phyloP scores from a whole-genome alignment of 345 rosid genomes.

The Ceriops zippeliana region DNA sequence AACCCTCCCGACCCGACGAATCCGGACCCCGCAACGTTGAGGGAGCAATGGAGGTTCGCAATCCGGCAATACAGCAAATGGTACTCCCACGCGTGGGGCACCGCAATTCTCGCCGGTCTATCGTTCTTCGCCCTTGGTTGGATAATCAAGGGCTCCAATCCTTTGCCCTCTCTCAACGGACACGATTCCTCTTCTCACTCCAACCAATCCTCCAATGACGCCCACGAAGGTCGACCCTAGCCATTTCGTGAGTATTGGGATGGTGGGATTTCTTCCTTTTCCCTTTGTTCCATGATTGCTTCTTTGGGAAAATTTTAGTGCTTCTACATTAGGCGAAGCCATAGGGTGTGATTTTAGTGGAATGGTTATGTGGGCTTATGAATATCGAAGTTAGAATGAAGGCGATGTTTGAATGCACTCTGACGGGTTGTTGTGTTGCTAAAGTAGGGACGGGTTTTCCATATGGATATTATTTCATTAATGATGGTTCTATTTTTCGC shows the following conservation, averaged over 20 bases:
- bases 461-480: not conserved
- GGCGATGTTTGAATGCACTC: no score
- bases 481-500: not conserved
- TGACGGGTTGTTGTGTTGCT: no score
- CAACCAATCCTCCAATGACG: not conserved
- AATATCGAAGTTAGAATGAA: no score
- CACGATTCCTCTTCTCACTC: conserved; percentile 5
- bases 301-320: no score
- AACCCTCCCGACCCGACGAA: conserved; percentile 61
- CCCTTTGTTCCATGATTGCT: no score
- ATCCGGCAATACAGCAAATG: conserved; percentile 67
- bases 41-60: conserved; percentile 89
- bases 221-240: not conserved
- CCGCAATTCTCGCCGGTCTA: conserved; percentile 77
- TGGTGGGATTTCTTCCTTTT: no score
- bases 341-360: no score
- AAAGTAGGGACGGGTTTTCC: no score
- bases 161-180: conserved; percentile 61
- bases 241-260: no score
- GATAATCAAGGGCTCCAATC: conserved; percentile 82
- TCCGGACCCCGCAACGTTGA: conserved; percentile 68
- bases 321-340: no score
- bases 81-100: conserved; percentile 92
- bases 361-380: no score
- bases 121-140: conserved; percentile 85